These are phyloP conservation scores for Penicillium brasilianum DNA, from an alignment of 2,329 filamentous ascomycete species.

Conservation along the genomic window DNA sequence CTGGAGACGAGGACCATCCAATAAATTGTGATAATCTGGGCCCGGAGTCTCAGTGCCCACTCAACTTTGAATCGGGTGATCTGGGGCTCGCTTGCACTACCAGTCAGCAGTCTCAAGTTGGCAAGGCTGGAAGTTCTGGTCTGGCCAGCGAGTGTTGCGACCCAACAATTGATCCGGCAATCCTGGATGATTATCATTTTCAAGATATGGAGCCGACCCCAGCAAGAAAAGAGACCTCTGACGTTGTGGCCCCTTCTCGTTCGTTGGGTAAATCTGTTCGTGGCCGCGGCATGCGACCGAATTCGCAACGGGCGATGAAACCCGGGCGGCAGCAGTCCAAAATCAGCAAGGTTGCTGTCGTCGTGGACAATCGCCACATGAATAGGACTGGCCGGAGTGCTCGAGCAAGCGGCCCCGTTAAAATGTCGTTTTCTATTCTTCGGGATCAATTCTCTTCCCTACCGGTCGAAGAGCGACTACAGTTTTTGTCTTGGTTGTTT, in stretches of 20 bases:
- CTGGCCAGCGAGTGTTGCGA: conserved; percentile 9
- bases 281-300: conserved; percentile 6
- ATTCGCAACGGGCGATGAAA: conserved; percentile 5
- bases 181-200: conserved; percentile 11
- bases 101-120: conserved; percentile 14
- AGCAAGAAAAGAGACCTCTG: conserved; percentile 5
- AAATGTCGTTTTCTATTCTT: conserved; percentile 13
- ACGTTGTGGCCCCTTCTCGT: conserved; percentile 9
- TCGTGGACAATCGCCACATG: conserved; percentile 13
- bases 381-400: conserved; percentile 4
- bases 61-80: conserved; percentile 9
- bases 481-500: conserved; percentile 21
- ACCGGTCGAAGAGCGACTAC: conserved; percentile 12
- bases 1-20: conserved; percentile 9
- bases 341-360: conserved; percentile 19
- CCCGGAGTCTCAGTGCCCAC: conserved; percentile 7
- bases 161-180: conserved; percentile 16
- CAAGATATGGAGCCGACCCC: conserved; percentile 8
- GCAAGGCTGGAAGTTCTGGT: conserved; percentile 8
- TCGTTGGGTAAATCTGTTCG: background rate
- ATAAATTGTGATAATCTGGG: conserved; percentile 2
- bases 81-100: conserved; percentile 9
- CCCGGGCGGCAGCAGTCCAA: conserved; percentile 12
- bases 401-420: conserved; percentile 9
- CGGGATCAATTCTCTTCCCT: conserved; percentile 14